phyloP scores from a whole-genome alignment of 805 yeast genomes.

The Scheffersomyces ergatensis region DNA sequence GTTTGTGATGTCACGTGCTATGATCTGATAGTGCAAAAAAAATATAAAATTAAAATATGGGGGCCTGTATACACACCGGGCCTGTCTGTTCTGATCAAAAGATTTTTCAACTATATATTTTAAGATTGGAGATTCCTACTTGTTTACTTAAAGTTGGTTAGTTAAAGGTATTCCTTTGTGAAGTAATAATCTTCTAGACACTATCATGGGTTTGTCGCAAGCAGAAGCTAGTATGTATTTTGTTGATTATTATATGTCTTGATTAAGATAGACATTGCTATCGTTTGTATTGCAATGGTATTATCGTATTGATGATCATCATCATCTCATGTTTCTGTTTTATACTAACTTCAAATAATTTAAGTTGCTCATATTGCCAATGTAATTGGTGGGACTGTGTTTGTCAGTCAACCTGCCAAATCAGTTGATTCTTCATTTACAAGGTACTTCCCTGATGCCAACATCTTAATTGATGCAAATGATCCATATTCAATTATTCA shows the following conservation, averaged over 20 bases:
- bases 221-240: conserved; percentile 7
- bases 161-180: too few relatives aligned
- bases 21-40: conserved; percentile 1
- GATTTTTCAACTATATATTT: too few relatives aligned
- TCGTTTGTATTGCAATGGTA: too few relatives aligned
- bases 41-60: neutral
- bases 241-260: too few relatives aligned
- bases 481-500: conserved; percentile 53
- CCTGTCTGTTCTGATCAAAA: too few relatives aligned
- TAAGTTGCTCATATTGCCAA: conserved; percentile 8
- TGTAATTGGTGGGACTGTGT: conserved; percentile 21
- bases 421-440: conserved; percentile 35
- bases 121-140: too few relatives aligned
- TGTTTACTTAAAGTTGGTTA: too few relatives aligned
- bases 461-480: conserved; percentile 39
- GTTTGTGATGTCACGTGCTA: conserved; percentile 11
- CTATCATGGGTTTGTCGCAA: conserved; percentile 7
- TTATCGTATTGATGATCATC: too few relatives aligned
- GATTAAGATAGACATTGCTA: too few relatives aligned
- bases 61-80: conserved; percentile 1
- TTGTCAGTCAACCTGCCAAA: conserved; percentile 47
- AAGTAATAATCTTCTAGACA: too few relatives aligned
- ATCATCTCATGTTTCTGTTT: too few relatives aligned
- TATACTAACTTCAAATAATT: neutral
- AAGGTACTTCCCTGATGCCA: conserved; percentile 17